Evolutionary conservation across 2,329 filamentous ascomycete genomes (phyloP).

Genomic region (Verticillium longisporum): DNA sequence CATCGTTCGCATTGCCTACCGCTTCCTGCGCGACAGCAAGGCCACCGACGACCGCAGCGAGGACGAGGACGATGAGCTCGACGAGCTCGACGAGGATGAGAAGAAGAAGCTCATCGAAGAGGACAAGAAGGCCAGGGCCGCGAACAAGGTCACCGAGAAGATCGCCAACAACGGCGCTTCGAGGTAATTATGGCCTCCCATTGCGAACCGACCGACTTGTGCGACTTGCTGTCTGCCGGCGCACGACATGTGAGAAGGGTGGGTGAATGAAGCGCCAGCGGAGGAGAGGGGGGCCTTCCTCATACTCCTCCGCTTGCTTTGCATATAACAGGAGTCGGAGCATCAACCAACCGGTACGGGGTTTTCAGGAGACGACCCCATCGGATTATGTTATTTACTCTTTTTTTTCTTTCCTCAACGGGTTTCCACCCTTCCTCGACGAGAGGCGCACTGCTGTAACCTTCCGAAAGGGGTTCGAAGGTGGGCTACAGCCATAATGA

Average conservation of each 20-base stretch:
- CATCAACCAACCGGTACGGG: neutral
- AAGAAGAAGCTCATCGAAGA: conserved; percentile 12
- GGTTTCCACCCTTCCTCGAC: neutral
- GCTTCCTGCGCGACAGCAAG: conserved; percentile 56
- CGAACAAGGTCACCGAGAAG: neutral
- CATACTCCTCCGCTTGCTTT: neutral
- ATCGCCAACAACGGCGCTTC: neutral
- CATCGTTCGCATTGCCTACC: conserved; percentile 67
- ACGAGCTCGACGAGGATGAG: conserved; percentile 16
- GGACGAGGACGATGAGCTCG: conserved; percentile 53
- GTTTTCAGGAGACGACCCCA: neutral
- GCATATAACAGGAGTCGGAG: neutral
- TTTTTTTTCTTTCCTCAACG: too few relatives aligned
- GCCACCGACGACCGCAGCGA: conserved; percentile 69
- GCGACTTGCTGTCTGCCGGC: too few relatives aligned
- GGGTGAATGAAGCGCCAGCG: too few relatives aligned
- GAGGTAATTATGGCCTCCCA: neutral
- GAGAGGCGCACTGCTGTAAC: neutral
- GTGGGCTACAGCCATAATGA: neutral
- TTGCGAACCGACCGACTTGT: too few relatives aligned
- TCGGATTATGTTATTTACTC: too few relatives aligned
- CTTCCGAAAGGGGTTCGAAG: neutral
- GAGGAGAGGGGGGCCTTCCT: neutral
- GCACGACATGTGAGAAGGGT: too few relatives aligned
- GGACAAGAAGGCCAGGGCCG: neutral